A percentile compares a stretch with the other conserved stretches of the same genome.
These are phyloP conservation scores for Ceratobasidium sp. DNA, from an alignment of 1,284 basidiomycete genomes.

Conservation along the genomic window DNA sequence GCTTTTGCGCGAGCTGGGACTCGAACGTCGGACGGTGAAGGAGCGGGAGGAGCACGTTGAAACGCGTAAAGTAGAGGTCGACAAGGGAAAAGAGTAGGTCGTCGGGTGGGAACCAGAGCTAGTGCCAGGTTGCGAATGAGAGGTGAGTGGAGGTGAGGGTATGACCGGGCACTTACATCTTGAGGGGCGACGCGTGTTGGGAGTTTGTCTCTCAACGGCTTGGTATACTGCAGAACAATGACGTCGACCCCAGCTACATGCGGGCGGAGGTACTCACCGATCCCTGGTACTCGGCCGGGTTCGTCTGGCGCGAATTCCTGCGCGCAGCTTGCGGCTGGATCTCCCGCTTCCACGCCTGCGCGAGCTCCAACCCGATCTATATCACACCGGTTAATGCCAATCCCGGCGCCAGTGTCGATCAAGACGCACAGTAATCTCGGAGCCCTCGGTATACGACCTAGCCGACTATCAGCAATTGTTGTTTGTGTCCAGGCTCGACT, in stretches of 20 bases:
- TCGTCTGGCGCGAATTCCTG: constrained; percentile 35
- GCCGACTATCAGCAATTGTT: too few species aligned
- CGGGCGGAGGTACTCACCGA: constrained; percentile 24
- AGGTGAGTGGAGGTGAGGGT: background rate
- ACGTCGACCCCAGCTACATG: background rate
- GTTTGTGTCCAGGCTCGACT: constrained; percentile 1
- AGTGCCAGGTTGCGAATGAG: background rate
- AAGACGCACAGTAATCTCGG: constrained; percentile 33
- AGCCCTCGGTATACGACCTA: constrained; percentile 39
- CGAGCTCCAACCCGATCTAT: constrained; percentile 35
- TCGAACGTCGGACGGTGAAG: constrained; percentile 58
- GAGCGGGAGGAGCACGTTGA: constrained; percentile 55
- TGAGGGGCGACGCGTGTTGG: constrained; percentile 34
- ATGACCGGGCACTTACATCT: constrained; percentile 10
- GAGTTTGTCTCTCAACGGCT: constrained; percentile 38
- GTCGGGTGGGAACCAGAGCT: constrained; percentile 42
- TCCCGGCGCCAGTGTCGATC: background rate
- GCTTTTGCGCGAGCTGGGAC: constrained; percentile 53
- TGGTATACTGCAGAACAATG: constrained; percentile 24
- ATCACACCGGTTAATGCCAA: constrained; percentile 1
- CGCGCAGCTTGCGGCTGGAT: constrained; percentile 31
- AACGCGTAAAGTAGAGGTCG: constrained; percentile 57
- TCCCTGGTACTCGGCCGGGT: constrained; percentile 41
- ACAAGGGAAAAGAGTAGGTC: constrained; percentile 56
- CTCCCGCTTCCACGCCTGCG: constrained; percentile 35